phyloP scores from a whole-genome alignment of 1,139 yeast genomes.

The Yamadazyma jaroonii region DNA sequence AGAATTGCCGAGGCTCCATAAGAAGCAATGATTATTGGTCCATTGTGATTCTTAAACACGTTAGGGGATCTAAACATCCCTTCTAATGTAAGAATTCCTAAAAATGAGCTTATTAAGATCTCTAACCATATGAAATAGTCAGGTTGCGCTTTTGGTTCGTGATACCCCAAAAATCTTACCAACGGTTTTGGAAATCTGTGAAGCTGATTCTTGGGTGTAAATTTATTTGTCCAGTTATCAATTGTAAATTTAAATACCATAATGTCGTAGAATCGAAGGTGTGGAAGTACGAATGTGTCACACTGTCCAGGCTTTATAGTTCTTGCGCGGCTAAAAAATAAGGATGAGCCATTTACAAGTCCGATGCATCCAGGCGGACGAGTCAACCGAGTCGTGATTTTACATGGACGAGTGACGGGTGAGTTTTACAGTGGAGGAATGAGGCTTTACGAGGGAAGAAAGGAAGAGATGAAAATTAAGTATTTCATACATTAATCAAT shows the following conservation, averaged over 20 bases:
- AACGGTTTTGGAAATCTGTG: conserved; percentile 27
- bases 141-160: conserved; percentile 24
- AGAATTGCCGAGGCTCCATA: conserved; percentile 68
- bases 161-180: conserved; percentile 31
- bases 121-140: conserved; percentile 50
- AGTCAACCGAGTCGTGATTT: no score
- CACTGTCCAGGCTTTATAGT: no score
- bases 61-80: conserved; percentile 49
- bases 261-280: neutral
- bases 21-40: conserved; percentile 59
- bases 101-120: conserved; percentile 45
- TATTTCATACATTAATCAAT: conserved; percentile 3
- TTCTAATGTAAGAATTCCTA: conserved; percentile 50
- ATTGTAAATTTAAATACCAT: conserved; percentile 45
- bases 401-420: neutral
- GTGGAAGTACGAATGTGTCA: no score
- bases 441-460: no score
- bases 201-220: conserved; percentile 29
- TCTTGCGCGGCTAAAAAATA: no score
- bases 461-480: neutral
- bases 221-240: conserved; percentile 28
- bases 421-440: no score
- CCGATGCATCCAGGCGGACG: no score
- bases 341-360: no score
- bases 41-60: conserved; percentile 39